These are phyloP conservation scores for Podospora sp. DNA, from an alignment of 495 filamentous ascomycete species.

Conservation along the genomic window DNA sequence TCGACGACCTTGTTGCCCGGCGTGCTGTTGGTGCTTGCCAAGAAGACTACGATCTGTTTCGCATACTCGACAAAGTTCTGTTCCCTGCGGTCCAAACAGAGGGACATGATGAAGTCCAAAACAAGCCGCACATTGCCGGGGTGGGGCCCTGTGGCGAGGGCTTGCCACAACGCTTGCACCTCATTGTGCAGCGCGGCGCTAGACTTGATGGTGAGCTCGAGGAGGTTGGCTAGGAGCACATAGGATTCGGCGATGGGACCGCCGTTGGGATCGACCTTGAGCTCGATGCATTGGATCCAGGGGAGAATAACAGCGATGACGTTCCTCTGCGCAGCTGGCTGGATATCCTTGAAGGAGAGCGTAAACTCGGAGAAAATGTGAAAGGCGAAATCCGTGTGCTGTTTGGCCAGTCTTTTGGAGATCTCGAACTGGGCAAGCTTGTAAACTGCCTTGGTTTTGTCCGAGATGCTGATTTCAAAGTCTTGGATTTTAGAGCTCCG, in stretches of 20 bases:
- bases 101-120: conserved; percentile 90
- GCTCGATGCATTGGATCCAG: conserved; percentile 92
- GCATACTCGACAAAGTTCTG: conserved; percentile 97
- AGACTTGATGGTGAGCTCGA: conserved; percentile 93
- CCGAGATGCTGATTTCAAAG: conserved; percentile 96
- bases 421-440: conserved; percentile 97
- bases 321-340: conserved; percentile 80
- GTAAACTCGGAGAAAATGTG: conserved; percentile 94
- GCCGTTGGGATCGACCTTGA: conserved; percentile 92
- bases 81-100: conserved; percentile 89
- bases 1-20: conserved; percentile 87
- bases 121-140: conserved; percentile 94
- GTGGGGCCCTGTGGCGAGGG: conserved; percentile 88
- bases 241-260: conserved; percentile 89
- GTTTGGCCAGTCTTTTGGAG: conserved; percentile 83
- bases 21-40: conserved; percentile 82
- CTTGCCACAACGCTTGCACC: conserved; percentile 97
- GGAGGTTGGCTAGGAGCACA: conserved; percentile 92
- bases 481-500: conserved; percentile 90
- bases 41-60: conserved; percentile 95
- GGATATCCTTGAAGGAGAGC: conserved; percentile 81
- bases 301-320: conserved; percentile 93
- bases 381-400: conserved; percentile 86
- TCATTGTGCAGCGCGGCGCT: conserved; percentile 89
- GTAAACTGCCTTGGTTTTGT: conserved; percentile 97